These are phyloP conservation scores for Aspergillus glaucus DNA, from an alignment of 2,329 filamentous ascomycete species.

Conservation along the genomic window DNA sequence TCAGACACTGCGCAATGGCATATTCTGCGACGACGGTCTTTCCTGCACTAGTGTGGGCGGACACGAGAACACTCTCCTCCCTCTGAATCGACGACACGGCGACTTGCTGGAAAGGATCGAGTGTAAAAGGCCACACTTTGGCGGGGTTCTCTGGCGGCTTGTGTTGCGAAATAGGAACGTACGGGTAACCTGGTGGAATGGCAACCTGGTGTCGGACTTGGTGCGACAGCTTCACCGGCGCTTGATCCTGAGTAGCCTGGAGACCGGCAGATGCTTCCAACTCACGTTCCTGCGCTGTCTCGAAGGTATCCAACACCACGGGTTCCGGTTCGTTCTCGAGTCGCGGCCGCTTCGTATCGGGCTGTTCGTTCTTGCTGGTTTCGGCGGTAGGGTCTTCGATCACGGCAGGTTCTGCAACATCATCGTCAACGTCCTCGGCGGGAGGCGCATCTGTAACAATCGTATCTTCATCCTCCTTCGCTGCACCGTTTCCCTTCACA, in stretches of 20 bases:
- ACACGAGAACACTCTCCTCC: slow-evolving; percentile 93
- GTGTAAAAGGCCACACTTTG: slow-evolving; percentile 75
- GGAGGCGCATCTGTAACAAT: slow-evolving; percentile 15
- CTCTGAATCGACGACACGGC: slow-evolving; percentile 92
- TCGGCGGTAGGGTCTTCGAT: slow-evolving; percentile 6
- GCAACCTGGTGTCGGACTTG: slow-evolving; percentile 98
- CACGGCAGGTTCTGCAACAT: slow-evolving; percentile 7
- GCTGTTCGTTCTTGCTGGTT: slow-evolving; percentile 30
- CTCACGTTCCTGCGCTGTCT: slow-evolving; percentile 90
- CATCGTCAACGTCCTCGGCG: slow-evolving; percentile 12
- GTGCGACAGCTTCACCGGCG: slow-evolving; percentile 74
- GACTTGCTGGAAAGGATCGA: slow-evolving; percentile 95
- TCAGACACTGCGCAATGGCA: slow-evolving; percentile 92
- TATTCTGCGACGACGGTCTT: slow-evolving; percentile 99
- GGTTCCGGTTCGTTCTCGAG: slow-evolving; percentile 62
- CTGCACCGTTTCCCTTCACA: slow-evolving; percentile 51
- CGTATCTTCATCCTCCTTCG: slow-evolving; percentile 24
- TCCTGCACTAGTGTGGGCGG: slow-evolving; percentile 93
- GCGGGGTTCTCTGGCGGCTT: slow-evolving; percentile 83
- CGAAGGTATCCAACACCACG: slow-evolving; percentile 85
- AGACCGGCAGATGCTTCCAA: slow-evolving; percentile 71
- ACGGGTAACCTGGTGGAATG: slow-evolving; percentile 87
- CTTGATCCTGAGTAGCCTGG: slow-evolving; percentile 56
- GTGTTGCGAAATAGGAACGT: slow-evolving; percentile 90
- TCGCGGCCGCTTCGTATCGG: slow-evolving; percentile 43